phyloP scores from a whole-genome alignment of 2,329 filamentous ascomycete species.

The Penicillium fuscoglaucum region DNA sequence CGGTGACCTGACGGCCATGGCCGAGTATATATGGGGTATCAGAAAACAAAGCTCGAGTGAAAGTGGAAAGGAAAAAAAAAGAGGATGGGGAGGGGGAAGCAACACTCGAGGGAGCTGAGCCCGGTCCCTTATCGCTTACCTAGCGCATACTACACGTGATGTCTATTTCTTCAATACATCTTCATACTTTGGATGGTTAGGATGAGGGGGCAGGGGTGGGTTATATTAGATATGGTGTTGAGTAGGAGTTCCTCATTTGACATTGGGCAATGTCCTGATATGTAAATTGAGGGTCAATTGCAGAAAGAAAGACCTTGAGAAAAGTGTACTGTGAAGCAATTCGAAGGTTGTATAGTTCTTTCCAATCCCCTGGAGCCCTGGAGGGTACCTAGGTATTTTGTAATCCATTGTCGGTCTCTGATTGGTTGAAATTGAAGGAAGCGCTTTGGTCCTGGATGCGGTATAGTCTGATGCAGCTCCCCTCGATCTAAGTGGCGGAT shows the following conservation, averaged over 20 bases:
- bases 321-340: constrained; percentile 2
- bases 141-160: constrained; percentile 14
- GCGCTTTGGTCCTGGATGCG: constrained; percentile 10
- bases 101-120: constrained; percentile 4
- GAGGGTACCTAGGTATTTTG: background rate
- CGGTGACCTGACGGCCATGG: constrained; percentile 33
- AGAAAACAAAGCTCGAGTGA: constrained; percentile 2
- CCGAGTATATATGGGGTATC: constrained; percentile 10
- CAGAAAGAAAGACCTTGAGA: background rate
- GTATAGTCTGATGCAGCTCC: constrained; percentile 7
- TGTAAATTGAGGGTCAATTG: background rate
- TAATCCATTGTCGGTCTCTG: background rate
- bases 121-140: constrained; percentile 10
- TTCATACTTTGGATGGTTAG: background rate
- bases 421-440: constrained; percentile 3
- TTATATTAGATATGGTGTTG: background rate
- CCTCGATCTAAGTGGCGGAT: constrained; percentile 2
- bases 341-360: no score
- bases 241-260: background rate
- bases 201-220: no score
- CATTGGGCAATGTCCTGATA: background rate
- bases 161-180: background rate
- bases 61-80: constrained; percentile 7
- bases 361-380: no score
- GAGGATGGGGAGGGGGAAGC: constrained; percentile 4